Percentiles rank a stretch among this genome's conserved stretches.
phyloP scores from a whole-genome alignment of 257 asterid species.

The Solanum habrochaites region DNA sequence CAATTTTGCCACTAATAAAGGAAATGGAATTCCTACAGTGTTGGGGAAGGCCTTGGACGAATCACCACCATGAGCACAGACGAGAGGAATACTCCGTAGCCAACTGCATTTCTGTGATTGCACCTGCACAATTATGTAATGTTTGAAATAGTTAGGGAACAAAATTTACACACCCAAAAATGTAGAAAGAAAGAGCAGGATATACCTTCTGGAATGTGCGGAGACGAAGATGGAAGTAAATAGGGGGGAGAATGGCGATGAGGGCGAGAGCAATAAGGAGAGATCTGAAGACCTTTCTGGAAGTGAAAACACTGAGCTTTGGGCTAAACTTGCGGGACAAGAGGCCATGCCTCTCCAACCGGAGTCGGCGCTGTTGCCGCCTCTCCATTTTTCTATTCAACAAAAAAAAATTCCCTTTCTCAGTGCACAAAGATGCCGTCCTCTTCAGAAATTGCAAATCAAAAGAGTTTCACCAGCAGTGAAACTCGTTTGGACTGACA shows the following conservation, averaged over 20 bases:
- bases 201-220: slow-evolving; percentile 60
- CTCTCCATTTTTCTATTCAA: slow-evolving; percentile 19
- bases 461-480: neutral
- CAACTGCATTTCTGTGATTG: slow-evolving; percentile 60
- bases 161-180: neutral
- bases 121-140: slow-evolving; percentile 28
- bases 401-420: neutral
- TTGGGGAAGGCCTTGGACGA: slow-evolving; percentile 89
- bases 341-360: slow-evolving; percentile 19
- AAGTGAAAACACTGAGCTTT: slow-evolving; percentile 1
- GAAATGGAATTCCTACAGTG: slow-evolving; percentile 46
- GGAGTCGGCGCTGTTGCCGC: slow-evolving; percentile 46
- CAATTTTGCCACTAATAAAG: neutral
- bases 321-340: slow-evolving; percentile 11
- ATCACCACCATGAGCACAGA: slow-evolving; percentile 99
- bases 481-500: too few species aligned
- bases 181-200: neutral
- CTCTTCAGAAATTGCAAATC: neutral
- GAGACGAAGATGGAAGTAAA: slow-evolving; percentile 83
- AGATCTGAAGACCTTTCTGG: slow-evolving; percentile 40
- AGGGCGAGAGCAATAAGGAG: slow-evolving; percentile 57
- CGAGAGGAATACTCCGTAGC: slow-evolving; percentile 70
- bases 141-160: neutral
- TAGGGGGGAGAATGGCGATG: slow-evolving; percentile 68
- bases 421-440: neutral